Evolutionary conservation across 2,329 filamentous ascomycete species (phyloP).

Genomic region (Drechslerella stenobrocha): DNA sequence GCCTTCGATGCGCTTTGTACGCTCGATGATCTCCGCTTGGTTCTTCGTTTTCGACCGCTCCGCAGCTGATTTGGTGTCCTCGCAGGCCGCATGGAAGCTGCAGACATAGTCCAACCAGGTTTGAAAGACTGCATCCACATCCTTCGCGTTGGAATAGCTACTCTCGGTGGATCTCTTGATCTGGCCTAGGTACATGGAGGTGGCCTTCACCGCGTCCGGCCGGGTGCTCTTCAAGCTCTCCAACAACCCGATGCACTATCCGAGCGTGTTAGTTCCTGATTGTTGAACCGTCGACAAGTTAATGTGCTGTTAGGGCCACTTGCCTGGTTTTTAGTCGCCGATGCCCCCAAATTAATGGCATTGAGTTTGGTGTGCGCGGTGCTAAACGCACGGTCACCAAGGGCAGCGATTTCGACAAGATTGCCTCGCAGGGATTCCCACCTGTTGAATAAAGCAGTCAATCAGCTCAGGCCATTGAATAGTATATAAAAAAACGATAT

Average conservation of each 20-base stretch:
- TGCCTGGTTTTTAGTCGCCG: neutral
- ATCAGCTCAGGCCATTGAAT: neutral
- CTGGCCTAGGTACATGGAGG: neutral
- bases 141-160: neutral
- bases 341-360: neutral
- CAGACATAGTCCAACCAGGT: neutral
- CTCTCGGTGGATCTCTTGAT: neutral
- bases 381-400: neutral
- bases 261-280: too few species aligned
- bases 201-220: neutral
- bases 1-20: neutral
- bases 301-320: too few species aligned
- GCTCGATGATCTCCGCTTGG: neutral
- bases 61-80: neutral
- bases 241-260: neutral
- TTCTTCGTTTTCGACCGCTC: neutral
- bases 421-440: neutral
- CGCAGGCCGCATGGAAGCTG: neutral
- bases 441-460: neutral
- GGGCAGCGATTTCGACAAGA: neutral
- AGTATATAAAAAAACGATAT: neutral
- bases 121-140: neutral
- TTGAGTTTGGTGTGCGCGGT: neutral
- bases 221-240: neutral
- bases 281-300: too few species aligned